Base-by-base conservation (phyloP, 2,329 filamentous ascomycete species). In the Coniochaeta pulveracea region DNA sequence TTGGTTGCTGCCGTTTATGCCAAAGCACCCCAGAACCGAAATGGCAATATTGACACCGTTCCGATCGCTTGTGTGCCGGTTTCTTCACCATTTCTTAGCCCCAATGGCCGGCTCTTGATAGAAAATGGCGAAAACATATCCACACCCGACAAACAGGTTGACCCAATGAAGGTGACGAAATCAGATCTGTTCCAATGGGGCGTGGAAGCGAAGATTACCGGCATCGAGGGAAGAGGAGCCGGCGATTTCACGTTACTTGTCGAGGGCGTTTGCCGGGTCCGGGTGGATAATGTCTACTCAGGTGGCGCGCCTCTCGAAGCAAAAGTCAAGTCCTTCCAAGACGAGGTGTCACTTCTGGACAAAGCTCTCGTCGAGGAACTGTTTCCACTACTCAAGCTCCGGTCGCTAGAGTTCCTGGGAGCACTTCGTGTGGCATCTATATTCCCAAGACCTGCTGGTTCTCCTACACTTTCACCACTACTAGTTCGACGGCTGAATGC, bases 31-130 rank as follows among this genome's bases (percentile, higher is more conserved):
- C 79, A 77, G 47, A 72, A 79, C 43, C 72, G 76, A 18, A 71
- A 69, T 40, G 67, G 76, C 44, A 64, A 71, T 41, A 66, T 79
- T 49, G 72, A 77, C 44, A 64, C 66, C 43, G 76, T 94, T 45
- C 78, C 83, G 7, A 78, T 96, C 43, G 85, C 82, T 34, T 96
- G 89, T 55, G 77, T 96, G 35, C 91, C 91, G 14, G 66, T 95
- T 39, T 79, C 69, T 42, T 91, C 85, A 32, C 78, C 80, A 4
- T 69, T 79, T 16, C 66, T 94, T 17, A 78, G 76, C 37, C 67
- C 70, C 18, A 76, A 85, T 48, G 86, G 86, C 27, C 79, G 88
- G 55, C 71, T 76, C 37, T 66, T 93, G 43, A 71, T 93, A 35
- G 73, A 80, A 34, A 69, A 77, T 49, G 72, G 69, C 24, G 69